These are phyloP conservation scores for Metschnikowia drakensbergensis DNA, from an alignment of 805 yeast genomes.

Conservation along the genomic window DNA sequence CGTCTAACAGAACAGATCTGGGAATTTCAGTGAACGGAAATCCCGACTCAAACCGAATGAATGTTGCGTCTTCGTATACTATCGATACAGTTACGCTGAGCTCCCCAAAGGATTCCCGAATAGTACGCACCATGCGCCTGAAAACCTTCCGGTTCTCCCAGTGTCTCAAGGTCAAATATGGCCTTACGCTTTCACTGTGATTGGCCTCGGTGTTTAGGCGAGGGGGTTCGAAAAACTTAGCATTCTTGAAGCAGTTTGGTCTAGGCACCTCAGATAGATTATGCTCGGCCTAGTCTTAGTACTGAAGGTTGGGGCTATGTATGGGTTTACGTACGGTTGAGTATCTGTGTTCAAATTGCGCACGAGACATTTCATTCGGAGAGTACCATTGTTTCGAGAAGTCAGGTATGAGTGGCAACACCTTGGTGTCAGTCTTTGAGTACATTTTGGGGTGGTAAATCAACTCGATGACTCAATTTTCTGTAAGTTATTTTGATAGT, in stretches of 20 bases:
- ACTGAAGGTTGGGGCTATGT: not conserved
- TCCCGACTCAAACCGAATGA: slow-evolving; percentile 47
- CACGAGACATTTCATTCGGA: slow-evolving; percentile 31
- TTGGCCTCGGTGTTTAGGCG: slow-evolving; percentile 47
- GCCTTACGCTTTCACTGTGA: slow-evolving; percentile 43
- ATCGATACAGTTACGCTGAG: slow-evolving; percentile 58
- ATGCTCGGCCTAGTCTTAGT: slow-evolving; percentile 45
- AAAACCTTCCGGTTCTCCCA: slow-evolving; percentile 47
- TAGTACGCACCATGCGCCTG: slow-evolving; percentile 33
- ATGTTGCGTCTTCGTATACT: slow-evolving; percentile 45
- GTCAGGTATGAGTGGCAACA: slow-evolving; percentile 1
- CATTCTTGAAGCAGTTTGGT: slow-evolving; percentile 48
- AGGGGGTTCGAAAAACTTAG: slow-evolving; percentile 57
- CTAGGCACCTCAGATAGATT: slow-evolving; percentile 51
- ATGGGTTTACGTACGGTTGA: slow-evolving; percentile 29
- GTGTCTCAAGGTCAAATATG: slow-evolving; percentile 38
- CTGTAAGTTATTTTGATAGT: not conserved
- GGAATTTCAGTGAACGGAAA: slow-evolving; percentile 50
- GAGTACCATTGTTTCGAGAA: not conserved
- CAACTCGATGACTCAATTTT: not conserved
- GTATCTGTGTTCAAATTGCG: slow-evolving; percentile 55
- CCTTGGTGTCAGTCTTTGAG: not conserved
- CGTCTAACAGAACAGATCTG: slow-evolving; percentile 58
- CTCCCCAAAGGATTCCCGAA: slow-evolving; percentile 42
- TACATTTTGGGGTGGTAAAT: not conserved